Conservation (phyloP, 2,329 filamentous ascomycete species). For the Coniochaeta hoffmannii region DNA sequence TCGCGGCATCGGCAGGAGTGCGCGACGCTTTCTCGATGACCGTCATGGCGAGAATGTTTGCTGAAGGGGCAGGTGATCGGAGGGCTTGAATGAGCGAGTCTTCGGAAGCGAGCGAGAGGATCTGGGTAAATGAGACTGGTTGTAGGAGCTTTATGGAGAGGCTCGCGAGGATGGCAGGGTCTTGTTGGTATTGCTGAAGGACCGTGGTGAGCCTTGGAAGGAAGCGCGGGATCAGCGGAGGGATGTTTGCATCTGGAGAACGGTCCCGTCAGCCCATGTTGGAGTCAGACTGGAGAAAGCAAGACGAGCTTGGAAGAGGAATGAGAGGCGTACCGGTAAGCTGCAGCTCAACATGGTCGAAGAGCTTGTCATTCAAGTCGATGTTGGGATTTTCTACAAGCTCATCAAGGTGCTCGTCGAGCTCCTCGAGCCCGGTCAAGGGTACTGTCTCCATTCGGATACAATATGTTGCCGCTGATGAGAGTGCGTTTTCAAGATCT, state of each 20-base stretch:
- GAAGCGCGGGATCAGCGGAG: slow-evolving; percentile 41
- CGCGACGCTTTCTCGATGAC: slow-evolving; percentile 48
- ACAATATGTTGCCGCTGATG: slow-evolving; percentile 9
- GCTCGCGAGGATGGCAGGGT: slow-evolving; percentile 43
- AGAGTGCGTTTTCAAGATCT: too few species aligned
- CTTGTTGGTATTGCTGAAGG: slow-evolving; percentile 41
- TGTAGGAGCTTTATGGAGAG: slow-evolving; percentile 49
- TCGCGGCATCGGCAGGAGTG: slow-evolving; percentile 38
- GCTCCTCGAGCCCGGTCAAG: slow-evolving; percentile 44
- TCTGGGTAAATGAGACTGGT: slow-evolving; percentile 43
- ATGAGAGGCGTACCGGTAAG: slow-evolving; percentile 36
- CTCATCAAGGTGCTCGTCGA: slow-evolving; percentile 45
- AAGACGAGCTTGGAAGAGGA: neutral
- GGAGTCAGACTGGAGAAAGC: neutral
- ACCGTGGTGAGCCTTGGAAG: slow-evolving; percentile 47
- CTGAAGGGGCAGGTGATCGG: slow-evolving; percentile 44
- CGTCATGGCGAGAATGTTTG: slow-evolving; percentile 49
- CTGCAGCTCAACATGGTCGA: slow-evolving; percentile 53
- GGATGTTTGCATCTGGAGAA: slow-evolving; percentile 40
- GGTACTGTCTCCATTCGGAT: slow-evolving; percentile 28
- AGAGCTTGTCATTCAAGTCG: slow-evolving; percentile 38
- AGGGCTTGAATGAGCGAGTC: slow-evolving; percentile 45
- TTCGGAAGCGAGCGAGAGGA: slow-evolving; percentile 43
- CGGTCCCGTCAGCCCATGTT: neutral
- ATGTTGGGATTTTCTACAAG: slow-evolving; percentile 36